Conservation (phyloP, 2,329 filamentous ascomycete genomes). For the Fusarium buharicum region DNA sequence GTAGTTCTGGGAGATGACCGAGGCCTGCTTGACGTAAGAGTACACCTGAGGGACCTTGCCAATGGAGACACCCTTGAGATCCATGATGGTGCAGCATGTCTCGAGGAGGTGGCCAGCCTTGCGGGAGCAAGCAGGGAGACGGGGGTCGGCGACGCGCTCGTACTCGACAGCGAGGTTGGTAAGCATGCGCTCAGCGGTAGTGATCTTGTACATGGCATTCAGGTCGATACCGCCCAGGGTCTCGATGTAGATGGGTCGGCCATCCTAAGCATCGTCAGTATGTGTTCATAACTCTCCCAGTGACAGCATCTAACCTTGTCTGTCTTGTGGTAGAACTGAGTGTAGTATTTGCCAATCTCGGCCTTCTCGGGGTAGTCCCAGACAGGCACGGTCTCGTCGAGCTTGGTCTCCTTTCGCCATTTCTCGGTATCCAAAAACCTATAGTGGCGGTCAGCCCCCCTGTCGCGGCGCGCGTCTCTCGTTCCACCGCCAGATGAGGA, state of each 20-base stretch:
- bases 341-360: slow-evolving; percentile 89
- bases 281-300: slow-evolving; percentile 9
- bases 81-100: slow-evolving; percentile 98
- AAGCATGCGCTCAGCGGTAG: slow-evolving; percentile 91
- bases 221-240: slow-evolving; percentile 94
- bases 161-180: slow-evolving; percentile 97
- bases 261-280: slow-evolving; percentile 71
- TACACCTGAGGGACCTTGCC: slow-evolving; percentile 85
- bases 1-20: slow-evolving; percentile 95
- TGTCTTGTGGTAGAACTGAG: slow-evolving; percentile 98
- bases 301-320: slow-evolving; percentile 70
- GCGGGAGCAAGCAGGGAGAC: slow-evolving; percentile 93
- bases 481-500: slow-evolving; percentile 33
- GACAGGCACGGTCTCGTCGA: slow-evolving; percentile 80
- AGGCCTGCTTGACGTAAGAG: slow-evolving; percentile 85
- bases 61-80: slow-evolving; percentile 92
- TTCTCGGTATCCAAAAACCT: slow-evolving; percentile 93
- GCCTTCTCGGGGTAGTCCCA: slow-evolving; percentile 91
- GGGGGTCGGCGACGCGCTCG: slow-evolving; percentile 92
- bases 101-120: slow-evolving; percentile 90
- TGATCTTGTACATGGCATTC: slow-evolving; percentile 90
- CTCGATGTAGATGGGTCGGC: slow-evolving; percentile 96
- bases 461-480: slow-evolving; percentile 25
- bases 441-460: slow-evolving; percentile 43
- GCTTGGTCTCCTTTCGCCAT: slow-evolving; percentile 88